Conservation (phyloP, 148 eudicot species). For the Rheum nobile region DNA sequence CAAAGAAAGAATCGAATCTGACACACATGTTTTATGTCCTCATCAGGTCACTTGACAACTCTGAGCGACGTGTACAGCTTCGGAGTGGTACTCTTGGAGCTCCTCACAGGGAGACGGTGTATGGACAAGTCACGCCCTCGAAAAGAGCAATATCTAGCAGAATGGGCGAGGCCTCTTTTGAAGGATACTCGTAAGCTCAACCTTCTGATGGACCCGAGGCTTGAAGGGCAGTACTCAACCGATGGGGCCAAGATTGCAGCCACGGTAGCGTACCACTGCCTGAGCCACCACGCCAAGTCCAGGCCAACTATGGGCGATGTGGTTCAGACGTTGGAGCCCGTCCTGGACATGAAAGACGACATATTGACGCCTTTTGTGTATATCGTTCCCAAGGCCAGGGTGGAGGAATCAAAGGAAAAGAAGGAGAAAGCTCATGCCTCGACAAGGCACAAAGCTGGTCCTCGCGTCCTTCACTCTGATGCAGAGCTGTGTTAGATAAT, state of each 20-base stretch:
- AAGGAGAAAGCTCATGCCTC: not conserved
- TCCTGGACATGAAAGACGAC: constrained; percentile 24
- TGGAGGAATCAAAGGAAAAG: not conserved
- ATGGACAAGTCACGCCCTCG: constrained; percentile 42
- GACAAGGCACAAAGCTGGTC: not conserved
- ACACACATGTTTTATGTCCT: not conserved
- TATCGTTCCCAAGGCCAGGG: constrained; percentile 21
- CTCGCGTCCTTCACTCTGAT: constrained; percentile 2
- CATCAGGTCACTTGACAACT: constrained; percentile 48
- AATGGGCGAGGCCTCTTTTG: constrained; percentile 52
- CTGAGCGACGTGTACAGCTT: constrained; percentile 65
- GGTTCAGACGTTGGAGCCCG: constrained; percentile 13
- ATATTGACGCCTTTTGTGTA: constrained; percentile 25
- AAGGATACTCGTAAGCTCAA: constrained; percentile 38
- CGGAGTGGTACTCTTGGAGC: constrained; percentile 54
- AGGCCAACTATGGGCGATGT: constrained; percentile 11
- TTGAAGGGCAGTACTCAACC: constrained; percentile 54
- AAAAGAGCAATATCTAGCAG: constrained; percentile 40
- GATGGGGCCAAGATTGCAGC: constrained; percentile 12
- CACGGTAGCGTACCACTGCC: constrained; percentile 12
- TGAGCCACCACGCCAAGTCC: constrained; percentile 9
- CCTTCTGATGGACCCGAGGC: constrained; percentile 42
- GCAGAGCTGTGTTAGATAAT: not conserved
- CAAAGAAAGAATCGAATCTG: too few relatives aligned
- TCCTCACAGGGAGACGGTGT: constrained; percentile 45